Base-by-base conservation (phyloP, 192 early-diverging fungal genomes). In the Rhizophagus sp. region DNA sequence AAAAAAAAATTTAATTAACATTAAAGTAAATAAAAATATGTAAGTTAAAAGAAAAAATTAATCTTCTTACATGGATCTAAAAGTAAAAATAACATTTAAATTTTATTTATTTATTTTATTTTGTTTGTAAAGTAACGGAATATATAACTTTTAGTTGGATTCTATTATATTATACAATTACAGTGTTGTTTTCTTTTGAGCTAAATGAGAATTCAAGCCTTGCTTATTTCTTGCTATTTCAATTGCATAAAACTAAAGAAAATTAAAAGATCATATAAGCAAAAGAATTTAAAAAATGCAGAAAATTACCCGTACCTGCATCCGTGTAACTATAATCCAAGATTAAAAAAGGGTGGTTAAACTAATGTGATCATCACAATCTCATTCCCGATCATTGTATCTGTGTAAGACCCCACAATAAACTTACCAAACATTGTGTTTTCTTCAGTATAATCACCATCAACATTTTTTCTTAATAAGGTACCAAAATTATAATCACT, bases 401-500 rank as follows among this genome's bases (percentile, higher is more conserved):
- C 9, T 39, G 22, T 30, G 22, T 15, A 44, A 71, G 12, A 17
- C 24, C 15, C 41, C 41, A 44, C 41, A 10, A 68, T 10, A 66
- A n/a, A 49, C 88, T 87, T 92, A 89, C 90, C 97, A 87, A 98
- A 97, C 85, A 97, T 95, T 7, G 93, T 88, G 86, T 98, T 98
- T 27, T 94, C 88, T 76, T 93, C 91, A 17, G 91, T 92, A 84
- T 97, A 98, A 73, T 94, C 95, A 44, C 93, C 88, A 39, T 83
- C 86, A 78, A 89, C 85, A 81, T 94, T 89, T 72, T 92, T 91
- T 79, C 97, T 87, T 66, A 98, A 81, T 76, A 98, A 86, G 24
- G 95, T 94, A 10, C 97, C 97, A 91, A 97, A 98, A 86, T 97
- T 98, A 83, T 87, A 97, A 80, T 98, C 97, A 68, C 89, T 87